Conservation (phyloP, 2,329 filamentous ascomycete species). For the Ophiostoma piceae region DNA sequence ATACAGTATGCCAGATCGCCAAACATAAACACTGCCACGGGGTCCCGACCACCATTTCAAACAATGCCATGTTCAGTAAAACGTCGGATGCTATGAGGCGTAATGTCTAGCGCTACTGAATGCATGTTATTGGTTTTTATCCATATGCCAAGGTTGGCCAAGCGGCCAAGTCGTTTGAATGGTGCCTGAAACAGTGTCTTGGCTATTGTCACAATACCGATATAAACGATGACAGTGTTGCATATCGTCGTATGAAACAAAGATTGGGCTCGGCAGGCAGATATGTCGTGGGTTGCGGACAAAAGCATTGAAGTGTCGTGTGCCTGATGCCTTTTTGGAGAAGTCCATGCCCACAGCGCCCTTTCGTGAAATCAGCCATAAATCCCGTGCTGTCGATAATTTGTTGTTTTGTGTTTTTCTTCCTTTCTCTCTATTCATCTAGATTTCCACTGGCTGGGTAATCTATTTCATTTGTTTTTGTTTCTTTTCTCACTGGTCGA, state of each 20-base stretch:
- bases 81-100: background rate
- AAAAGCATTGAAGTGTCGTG: background rate
- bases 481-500: background rate
- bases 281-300: background rate
- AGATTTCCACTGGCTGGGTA: background rate
- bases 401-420: background rate
- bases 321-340: background rate
- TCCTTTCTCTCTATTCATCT: background rate
- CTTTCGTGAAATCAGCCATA: background rate
- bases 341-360: background rate
- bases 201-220: background rate
- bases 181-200: background rate
- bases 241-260: background rate
- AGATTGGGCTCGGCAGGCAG: background rate
- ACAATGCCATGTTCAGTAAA: background rate
- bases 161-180: constrained; percentile 1
- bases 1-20: background rate
- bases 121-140: background rate
- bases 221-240: background rate
- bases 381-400: no score
- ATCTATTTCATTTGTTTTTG: background rate
- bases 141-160: background rate
- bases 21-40: background rate
- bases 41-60: background rate
- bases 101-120: background rate